phyloP scores from a whole-genome alignment of 192 early-diverging fungal genomes.

The Fimicolochytrium jonesii region DNA sequence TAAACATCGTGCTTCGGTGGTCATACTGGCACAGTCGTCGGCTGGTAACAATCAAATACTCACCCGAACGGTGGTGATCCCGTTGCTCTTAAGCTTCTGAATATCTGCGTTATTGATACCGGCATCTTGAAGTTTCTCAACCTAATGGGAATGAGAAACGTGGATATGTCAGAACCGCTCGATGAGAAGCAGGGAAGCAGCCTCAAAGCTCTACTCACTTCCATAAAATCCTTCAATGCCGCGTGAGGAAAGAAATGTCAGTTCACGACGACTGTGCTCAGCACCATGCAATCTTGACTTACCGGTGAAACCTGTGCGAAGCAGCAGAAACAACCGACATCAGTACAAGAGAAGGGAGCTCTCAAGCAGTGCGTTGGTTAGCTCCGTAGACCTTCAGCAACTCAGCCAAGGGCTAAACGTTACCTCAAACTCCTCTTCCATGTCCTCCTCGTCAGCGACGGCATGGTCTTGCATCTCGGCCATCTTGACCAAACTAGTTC shows the following conservation, averaged over 20 bases:
- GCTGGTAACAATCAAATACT: too few relatives aligned
- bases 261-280: too few relatives aligned
- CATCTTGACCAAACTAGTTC: slow-evolving; percentile 8
- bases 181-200: too few relatives aligned
- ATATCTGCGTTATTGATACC: slow-evolving; percentile 78
- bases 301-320: slow-evolving; percentile 10
- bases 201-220: slow-evolving; percentile 4
- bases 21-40: too few relatives aligned
- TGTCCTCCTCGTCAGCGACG: slow-evolving; percentile 18
- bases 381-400: neutral
- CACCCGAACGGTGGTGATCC: slow-evolving; percentile 72
- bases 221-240: slow-evolving; percentile 25
- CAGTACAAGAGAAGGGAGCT: neutral
- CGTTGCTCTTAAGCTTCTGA: slow-evolving; percentile 69
- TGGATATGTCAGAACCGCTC: too few relatives aligned
- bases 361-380: neutral
- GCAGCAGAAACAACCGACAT: neutral
- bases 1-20: too few relatives aligned
- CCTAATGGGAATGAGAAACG: neutral
- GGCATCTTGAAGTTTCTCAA: slow-evolving; percentile 49
- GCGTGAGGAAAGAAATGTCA: neutral
- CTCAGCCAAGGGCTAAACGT: neutral
- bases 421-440: slow-evolving; percentile 31
- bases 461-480: slow-evolving; percentile 20
- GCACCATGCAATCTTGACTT: neutral